Base-by-base conservation (phyloP, 2,329 filamentous ascomycete species). In the Colletotrichum lupini region DNA sequence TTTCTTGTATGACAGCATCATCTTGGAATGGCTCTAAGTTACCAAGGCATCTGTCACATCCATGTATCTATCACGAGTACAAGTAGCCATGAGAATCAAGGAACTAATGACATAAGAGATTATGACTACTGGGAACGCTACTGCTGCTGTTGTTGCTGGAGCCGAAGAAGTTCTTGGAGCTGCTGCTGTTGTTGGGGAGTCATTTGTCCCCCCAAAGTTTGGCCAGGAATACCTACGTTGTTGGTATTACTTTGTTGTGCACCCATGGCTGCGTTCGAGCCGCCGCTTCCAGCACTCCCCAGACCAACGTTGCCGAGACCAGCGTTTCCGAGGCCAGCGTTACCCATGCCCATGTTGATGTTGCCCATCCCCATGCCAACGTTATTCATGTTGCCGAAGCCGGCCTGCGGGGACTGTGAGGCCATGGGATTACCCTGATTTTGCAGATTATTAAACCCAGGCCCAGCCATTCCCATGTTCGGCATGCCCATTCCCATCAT, bases 1-100 rank as follows among this genome's bases (percentile, higher is more conserved):
- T 0, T 75, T 75, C 55, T 16, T 75, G 4, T 75, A 62, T 70
- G 73, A 75, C 26, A 75, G 73, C 35, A 59, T 75, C 62, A 65
- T 75, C 1, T 46, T 75, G 1, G 73, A 70, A 22, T 75, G 73
- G 73, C n/a, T 58, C 49, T 72, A 22, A 7, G 19, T 19, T 3
- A n/a, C 2, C 6, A 49, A 49, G 42, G 16, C 19, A 19, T 49
- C 42, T 46, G 42, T 46, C 16, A 8, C 6, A 9, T 46, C 42
- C 3, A 12, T 35, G 32, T 35, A 4, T 12, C 12, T 35, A 35
- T 35, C 32, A 4, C 32, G 32, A 35, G 32, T 35, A 46, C 16
- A 7, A 16, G 6, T 9, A n/a, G 42, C 19, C 19, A n/a, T 49
- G 4, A n/a, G 0, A n/a, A 8, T n/a, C 11, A 1, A 49, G 7